These are phyloP conservation scores for Coniochaeta hoffmannii DNA, from an alignment of 2,329 filamentous ascomycete genomes.

Conservation along the genomic window DNA sequence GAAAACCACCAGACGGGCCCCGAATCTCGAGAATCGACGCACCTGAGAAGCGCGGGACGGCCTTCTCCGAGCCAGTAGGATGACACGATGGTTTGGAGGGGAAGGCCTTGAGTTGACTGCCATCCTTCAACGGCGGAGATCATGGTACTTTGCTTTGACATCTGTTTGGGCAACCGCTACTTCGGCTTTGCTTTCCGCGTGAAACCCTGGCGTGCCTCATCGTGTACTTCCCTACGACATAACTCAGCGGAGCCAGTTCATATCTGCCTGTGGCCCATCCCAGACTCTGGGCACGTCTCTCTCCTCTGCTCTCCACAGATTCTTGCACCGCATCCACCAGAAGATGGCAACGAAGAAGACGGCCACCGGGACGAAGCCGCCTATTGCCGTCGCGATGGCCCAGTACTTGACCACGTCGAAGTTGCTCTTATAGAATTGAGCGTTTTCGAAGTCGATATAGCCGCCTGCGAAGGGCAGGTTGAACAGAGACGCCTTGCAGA, in stretches of 20 bases:
- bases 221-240: no score
- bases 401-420: slow-evolving; percentile 12
- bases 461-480: slow-evolving; percentile 19
- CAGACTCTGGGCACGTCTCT: not conserved
- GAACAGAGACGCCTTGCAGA: slow-evolving; percentile 26
- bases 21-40: no score
- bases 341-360: not conserved
- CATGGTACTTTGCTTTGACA: no score
- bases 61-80: no score
- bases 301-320: not conserved
- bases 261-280: not conserved
- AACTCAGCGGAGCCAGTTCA: slow-evolving; percentile 1
- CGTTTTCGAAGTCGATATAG: slow-evolving; percentile 30
- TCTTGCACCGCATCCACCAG: slow-evolving; percentile 1
- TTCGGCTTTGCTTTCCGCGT: no score
- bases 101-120: no score
- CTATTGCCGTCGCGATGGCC: slow-evolving; percentile 5
- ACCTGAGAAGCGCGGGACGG: no score
- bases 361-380: not conserved
- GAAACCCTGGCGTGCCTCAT: no score
- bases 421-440: slow-evolving; percentile 19
- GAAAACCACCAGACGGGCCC: no score
- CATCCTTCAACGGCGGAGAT: no score
- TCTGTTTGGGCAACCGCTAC: no score
- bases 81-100: no score